phyloP scores from a whole-genome alignment of 805 yeast genomes.

The Dipodascus albidus region DNA sequence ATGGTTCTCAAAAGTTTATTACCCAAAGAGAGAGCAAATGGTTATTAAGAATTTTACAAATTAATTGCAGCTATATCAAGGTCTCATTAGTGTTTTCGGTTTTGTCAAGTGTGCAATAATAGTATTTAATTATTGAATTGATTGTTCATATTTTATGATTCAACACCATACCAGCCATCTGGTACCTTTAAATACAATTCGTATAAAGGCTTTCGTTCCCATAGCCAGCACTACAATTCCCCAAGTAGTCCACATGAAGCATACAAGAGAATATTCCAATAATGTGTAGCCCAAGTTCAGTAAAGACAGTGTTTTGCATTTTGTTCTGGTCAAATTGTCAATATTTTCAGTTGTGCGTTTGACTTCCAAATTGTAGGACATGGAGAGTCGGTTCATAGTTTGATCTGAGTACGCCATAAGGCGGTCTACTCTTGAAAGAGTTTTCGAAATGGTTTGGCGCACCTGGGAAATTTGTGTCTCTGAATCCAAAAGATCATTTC shows the following conservation, averaged over 20 bases:
- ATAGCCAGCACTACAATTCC: slow-evolving; percentile 12
- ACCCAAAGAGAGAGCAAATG: too few relatives aligned
- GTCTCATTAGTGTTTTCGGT: too few relatives aligned
- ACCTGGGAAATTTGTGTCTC: not conserved
- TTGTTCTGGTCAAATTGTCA: slow-evolving; percentile 12
- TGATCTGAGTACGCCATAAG: slow-evolving; percentile 14
- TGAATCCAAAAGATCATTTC: not conserved
- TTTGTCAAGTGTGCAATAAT: too few relatives aligned
- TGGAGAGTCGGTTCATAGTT: slow-evolving; percentile 17
- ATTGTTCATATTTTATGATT: not conserved
- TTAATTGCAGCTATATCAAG: too few relatives aligned
- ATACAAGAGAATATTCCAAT: slow-evolving; percentile 16
- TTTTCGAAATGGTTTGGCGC: not conserved
- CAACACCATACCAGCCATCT: slow-evolving; percentile 19
- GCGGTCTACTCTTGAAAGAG: not conserved
- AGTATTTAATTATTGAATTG: not conserved
- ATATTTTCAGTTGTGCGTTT: slow-evolving; percentile 15
- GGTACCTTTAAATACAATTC: slow-evolving; percentile 4
- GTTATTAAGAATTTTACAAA: too few relatives aligned
- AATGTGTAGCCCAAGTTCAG: slow-evolving; percentile 13
- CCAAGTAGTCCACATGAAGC: slow-evolving; percentile 20
- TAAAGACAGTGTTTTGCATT: slow-evolving; percentile 11
- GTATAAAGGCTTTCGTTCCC: slow-evolving; percentile 6
- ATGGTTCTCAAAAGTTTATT: too few relatives aligned
- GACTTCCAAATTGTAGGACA: slow-evolving; percentile 16